Base-by-base conservation (phyloP, 805 yeast species). In the Dipodascus albidus region DNA sequence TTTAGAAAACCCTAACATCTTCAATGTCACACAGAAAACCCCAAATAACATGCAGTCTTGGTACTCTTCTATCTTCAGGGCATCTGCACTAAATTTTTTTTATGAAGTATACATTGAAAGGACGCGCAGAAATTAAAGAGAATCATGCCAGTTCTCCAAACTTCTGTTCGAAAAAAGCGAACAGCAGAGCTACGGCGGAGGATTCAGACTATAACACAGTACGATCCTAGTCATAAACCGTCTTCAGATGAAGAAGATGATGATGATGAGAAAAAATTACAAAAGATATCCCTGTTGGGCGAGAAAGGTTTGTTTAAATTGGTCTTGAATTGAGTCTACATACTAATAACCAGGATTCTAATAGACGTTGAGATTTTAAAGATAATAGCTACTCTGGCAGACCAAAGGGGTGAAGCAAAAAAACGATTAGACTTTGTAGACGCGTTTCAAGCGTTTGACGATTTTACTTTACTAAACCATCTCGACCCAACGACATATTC, bases 351-450 rank as follows among this genome's bases (percentile, higher is more conserved):
- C n/a, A n/a, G n/a, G n/a, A n/a, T n/a, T n/a, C n/a, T n/a, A n/a
- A n/a, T n/a, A 11, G 62, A 58, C 50, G 38, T 54, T 19, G 55
- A 55, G 33, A 53, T 60, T 24, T 52, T 60, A 15, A 31, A 21
- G 48, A 52, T 58, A n/a, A 55, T 59, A 15, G 55, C 54, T 19
- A 42, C 44, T 8, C 53, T 59, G 1, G 61, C 62, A 2, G 63
- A 60, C 49, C 50, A 48, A 23, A 38, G 44, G n/a, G 44, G 44
- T 8, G 47, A 35, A 35, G 15, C 23, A 14, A 47, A 35, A 42
- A n/a, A 17, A 33, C 38, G 14, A 15, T 23, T 24, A 23, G 55
- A 58, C 19, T 58, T 56, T 38, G 38, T 57, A 11, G 57, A 53
- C 17, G 55, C 58, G n/a, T 58, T 52, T 42, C 47, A 48, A 23